Evolutionary conservation across 805 yeast species (phyloP).

Genomic region (Saturnispora bothae): DNA sequence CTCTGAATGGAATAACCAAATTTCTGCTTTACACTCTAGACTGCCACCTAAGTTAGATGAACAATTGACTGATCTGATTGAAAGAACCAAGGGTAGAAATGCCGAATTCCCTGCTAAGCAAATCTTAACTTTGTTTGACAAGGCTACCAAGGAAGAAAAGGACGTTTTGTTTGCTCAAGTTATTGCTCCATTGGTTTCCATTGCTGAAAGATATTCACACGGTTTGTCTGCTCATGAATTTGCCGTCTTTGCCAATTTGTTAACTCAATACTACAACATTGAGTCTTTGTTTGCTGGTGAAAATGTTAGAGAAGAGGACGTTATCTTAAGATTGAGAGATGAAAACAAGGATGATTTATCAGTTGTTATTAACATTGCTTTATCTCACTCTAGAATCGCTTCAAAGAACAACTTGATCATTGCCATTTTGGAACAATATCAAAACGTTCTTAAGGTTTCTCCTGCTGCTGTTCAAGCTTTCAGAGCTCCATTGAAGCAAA

Average conservation of each 20-base stretch:
- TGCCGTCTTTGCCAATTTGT: conserved; percentile 55
- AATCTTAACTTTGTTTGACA: conserved; percentile 59
- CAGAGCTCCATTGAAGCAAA: conserved; percentile 59
- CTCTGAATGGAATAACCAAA: conserved; percentile 79
- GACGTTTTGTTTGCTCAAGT: conserved; percentile 44
- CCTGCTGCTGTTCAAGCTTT: conserved; percentile 58
- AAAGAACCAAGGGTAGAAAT: conserved; percentile 50
- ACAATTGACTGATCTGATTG: conserved; percentile 51
- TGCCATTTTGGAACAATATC: conserved; percentile 76
- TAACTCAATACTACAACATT: conserved; percentile 63
- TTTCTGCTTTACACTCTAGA: conserved; percentile 88
- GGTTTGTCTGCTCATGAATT: conserved; percentile 84
- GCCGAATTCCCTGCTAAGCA: conserved; percentile 94
- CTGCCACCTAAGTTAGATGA: conserved; percentile 70
- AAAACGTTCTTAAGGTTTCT: conserved; percentile 63
- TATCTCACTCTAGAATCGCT: conserved; percentile 88
- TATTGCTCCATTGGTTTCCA: conserved; percentile 61
- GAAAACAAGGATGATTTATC: conserved; percentile 67
- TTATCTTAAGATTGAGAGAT: conserved; percentile 77
- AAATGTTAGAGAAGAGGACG: conserved; percentile 77
- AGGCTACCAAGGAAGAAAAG: conserved; percentile 38
- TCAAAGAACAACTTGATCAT: conserved; percentile 84
- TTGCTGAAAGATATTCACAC: conserved; percentile 57
- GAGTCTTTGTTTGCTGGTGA: conserved; percentile 73
- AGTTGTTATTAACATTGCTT: conserved; percentile 59